Conservation (phyloP, 2,329 filamentous ascomycete species). For the Nothomitra cinnamomea region DNA sequence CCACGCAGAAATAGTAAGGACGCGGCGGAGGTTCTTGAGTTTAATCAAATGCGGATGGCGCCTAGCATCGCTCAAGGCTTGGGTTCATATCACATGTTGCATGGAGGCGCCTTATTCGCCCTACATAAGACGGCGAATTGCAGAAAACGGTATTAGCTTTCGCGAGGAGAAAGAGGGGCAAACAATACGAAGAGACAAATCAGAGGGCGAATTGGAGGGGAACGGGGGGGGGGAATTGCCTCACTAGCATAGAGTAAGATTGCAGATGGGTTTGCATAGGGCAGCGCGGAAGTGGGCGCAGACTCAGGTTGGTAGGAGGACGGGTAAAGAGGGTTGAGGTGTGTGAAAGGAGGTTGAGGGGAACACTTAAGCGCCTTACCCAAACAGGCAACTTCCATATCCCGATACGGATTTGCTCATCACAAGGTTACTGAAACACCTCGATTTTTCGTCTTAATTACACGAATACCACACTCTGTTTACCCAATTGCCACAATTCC, state of each 20-base stretch:
- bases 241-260: neutral
- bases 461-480: too few species aligned
- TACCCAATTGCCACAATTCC: too few species aligned
- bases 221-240: neutral
- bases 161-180: neutral
- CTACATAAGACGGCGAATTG: too few species aligned
- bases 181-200: neutral
- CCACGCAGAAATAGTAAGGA: too few species aligned
- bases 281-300: neutral
- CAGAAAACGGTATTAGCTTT: constrained; percentile 1
- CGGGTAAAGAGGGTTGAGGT: neutral
- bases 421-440: neutral
- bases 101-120: too few species aligned
- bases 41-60: too few species aligned
- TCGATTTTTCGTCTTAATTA: too few species aligned
- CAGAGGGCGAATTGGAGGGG: neutral
- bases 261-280: neutral
- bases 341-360: neutral
- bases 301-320: neutral
- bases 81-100: too few species aligned
- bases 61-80: too few species aligned
- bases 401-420: neutral
- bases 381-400: neutral
- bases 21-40: too few species aligned
- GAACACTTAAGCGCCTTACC: neutral